Base-by-base conservation (phyloP, 768 basidiomycete species). In the Russula griseocarnosa region DNA sequence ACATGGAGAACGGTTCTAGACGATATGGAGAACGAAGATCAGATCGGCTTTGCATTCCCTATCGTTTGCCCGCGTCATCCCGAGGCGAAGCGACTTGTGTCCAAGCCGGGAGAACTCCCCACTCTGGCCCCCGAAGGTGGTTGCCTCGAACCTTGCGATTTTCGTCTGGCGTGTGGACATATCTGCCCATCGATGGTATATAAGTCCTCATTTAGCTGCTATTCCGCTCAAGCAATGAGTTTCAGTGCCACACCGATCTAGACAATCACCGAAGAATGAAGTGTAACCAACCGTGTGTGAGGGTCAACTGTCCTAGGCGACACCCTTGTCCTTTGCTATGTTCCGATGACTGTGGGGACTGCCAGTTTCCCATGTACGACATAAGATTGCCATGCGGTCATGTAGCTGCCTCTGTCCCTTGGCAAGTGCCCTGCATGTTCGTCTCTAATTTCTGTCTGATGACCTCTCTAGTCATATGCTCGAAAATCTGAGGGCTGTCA, bases 1-100 rank as follows among this genome's bases (percentile, higher is more conserved):
- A 86, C 86, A 74, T 91, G 88, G 90, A 71, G 70, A 0, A 74
- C 71, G 0, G 76, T 89, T 16, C 73, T 88, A 1, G 78, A 84
- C n/a, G 80, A 86, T 67, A 75, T 91, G 49, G 80, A 84, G 40
- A 68, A 66, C 3, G 68, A 75, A 16, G 80, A 78, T n/a, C 68
- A 67, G 42, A n/a, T 69, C 3, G 49, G 53, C 14, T 44, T 30
- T 38, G 62, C 46, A 3, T 34, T 69, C 14, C 62, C 66, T 3
- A 56, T 64, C n/a, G 34, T 63, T 20, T 69, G 67, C 30, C 36
- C 67, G 11, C 67, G 67, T 22, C 67, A 69, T n/a, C 62, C 66
- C 10, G 24, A 40, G 5, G 11, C 40, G 18, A 55, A 1, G 40
- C 54, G 32, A 30, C 24, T 5, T 1, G 40, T 69, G 42, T 58